Base-by-base conservation (phyloP, 129 eudicot genomes). In the Chrysanthemum seticuspe region DNA sequence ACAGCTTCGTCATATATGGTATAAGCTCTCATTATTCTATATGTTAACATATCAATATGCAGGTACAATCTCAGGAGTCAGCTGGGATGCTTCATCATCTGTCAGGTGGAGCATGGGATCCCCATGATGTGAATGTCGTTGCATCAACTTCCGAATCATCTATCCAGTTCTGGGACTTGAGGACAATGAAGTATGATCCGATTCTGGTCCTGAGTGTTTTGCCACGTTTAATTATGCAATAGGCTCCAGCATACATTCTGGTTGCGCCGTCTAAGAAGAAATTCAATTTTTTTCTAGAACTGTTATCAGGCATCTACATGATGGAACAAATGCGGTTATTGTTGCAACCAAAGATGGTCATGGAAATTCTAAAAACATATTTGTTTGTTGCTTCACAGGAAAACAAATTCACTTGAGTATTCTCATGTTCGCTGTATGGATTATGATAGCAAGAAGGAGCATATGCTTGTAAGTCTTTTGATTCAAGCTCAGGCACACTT, bases 21-120 rank as follows among this genome's bases (percentile, higher is more conserved):
- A n/a, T 12, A 55, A 55, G 61, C 5, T 55, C 25, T 36, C 44
- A 36, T 36, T 36, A 36, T 5, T 36, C 44, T 36, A 36, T 36
- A 36, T 36, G 7, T 36, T 36, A 31, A 6, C 36, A 4, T 31
- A 31, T 4, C 36, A 65, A 70, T 75, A 36, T 83, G 68, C 82
- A 95, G 99, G 94, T 95, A 68, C 96, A 86, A 68, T 88, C 99
- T 72, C 91, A 90, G 86, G 96, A 85, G 77, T 90, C 99, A 68
- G 90, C 88, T 65, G 97, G 99, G 50, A 85, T 90, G 94, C 97
- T 86, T 79, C 96, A 91, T 65, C 82, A 78, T 78, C 76, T 90
- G 64, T 82, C 91, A 75, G 96, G 99, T 50, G 99, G 99, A 70
- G 96, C 99, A 36, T 95, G 99, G 99, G 94, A 95, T 75, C 97